A percentile compares a stretch with the other conserved stretches of the same genome.
phyloP scores from a whole-genome alignment of 805 yeast species.

The Cyberlindnera mrakii region DNA sequence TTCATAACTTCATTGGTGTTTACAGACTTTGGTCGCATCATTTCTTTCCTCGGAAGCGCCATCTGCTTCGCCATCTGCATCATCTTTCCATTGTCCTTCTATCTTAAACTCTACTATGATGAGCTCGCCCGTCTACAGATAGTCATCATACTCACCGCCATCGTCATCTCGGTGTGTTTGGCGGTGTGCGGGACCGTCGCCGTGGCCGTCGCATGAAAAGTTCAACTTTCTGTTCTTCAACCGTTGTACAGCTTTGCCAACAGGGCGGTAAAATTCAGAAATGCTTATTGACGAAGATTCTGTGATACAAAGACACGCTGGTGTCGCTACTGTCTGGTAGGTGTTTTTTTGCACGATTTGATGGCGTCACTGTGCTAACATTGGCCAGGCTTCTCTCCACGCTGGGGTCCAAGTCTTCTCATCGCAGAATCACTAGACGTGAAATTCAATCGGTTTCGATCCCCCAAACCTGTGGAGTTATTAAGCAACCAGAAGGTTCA shows the following conservation, averaged over 20 bases:
- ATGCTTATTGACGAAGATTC: slow-evolving; percentile 18
- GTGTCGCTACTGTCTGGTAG: slow-evolving; percentile 27
- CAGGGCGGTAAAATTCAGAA: not conserved
- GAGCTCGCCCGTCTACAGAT: slow-evolving; percentile 28
- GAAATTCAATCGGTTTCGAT: slow-evolving; percentile 34
- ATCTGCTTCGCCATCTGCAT: slow-evolving; percentile 71
- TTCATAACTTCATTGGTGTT: slow-evolving; percentile 49
- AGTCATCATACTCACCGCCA: slow-evolving; percentile 6
- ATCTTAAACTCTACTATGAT: slow-evolving; percentile 41
- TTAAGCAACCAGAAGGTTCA: slow-evolving; percentile 15
- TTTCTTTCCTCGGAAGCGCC: slow-evolving; percentile 68
- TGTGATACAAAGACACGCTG: slow-evolving; percentile 18
- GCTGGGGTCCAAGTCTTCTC: slow-evolving; percentile 29
- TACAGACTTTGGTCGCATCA: slow-evolving; percentile 67
- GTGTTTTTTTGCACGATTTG: slow-evolving; percentile 3
- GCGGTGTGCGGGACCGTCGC: slow-evolving; percentile 23
- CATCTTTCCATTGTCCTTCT: slow-evolving; percentile 62
- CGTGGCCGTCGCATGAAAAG: slow-evolving; percentile 14
- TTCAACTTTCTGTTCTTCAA: not conserved
- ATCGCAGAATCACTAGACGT: slow-evolving; percentile 26
- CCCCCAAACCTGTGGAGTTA: slow-evolving; percentile 34
- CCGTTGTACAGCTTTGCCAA: not conserved
- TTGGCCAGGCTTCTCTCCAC: slow-evolving; percentile 31
- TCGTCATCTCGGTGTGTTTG: slow-evolving; percentile 4
- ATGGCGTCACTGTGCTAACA: not conserved